Evolutionary conservation across 768 basidiomycete species (phyloP).

Genomic region (Clavulina sp.): DNA sequence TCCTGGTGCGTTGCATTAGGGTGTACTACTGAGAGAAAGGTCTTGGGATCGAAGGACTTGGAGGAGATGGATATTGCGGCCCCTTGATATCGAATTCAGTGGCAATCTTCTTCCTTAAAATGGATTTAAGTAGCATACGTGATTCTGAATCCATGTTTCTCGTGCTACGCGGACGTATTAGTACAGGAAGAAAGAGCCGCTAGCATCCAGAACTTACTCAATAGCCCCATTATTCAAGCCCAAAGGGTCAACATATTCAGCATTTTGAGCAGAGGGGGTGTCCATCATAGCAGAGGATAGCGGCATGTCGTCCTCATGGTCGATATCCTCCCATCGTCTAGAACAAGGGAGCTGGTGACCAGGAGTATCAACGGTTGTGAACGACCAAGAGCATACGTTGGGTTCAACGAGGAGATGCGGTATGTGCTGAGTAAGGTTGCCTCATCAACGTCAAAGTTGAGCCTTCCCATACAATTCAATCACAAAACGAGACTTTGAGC

Average conservation of each 20-base stretch:
- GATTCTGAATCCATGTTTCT: slow-evolving; percentile 57
- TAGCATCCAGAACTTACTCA: slow-evolving; percentile 20
- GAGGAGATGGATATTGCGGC: slow-evolving; percentile 71
- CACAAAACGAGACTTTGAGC: no score
- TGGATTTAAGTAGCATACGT: slow-evolving; percentile 27
- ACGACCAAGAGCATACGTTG: slow-evolving; percentile 33
- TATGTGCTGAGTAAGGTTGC: slow-evolving; percentile 75
- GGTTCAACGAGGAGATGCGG: slow-evolving; percentile 57
- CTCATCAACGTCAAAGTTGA: slow-evolving; percentile 62
- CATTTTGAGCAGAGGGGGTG: slow-evolving; percentile 33
- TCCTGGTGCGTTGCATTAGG: slow-evolving; percentile 93
- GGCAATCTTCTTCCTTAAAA: slow-evolving; percentile 12
- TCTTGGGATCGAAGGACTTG: slow-evolving; percentile 91
- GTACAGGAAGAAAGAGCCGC: neutral
- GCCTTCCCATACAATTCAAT: slow-evolving; percentile 40
- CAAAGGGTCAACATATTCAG: slow-evolving; percentile 49
- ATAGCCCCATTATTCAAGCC: slow-evolving; percentile 31
- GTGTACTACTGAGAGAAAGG: slow-evolving; percentile 77
- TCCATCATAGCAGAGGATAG: slow-evolving; percentile 52
- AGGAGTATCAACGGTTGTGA: neutral
- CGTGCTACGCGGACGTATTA: slow-evolving; percentile 27
- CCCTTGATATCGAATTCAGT: slow-evolving; percentile 27
- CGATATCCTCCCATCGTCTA: slow-evolving; percentile 85
- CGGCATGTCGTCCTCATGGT: slow-evolving; percentile 67
- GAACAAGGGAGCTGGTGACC: neutral